Conservation (phyloP, 2,329 filamentous ascomycete species). For the Fusarium sp. region DNA sequence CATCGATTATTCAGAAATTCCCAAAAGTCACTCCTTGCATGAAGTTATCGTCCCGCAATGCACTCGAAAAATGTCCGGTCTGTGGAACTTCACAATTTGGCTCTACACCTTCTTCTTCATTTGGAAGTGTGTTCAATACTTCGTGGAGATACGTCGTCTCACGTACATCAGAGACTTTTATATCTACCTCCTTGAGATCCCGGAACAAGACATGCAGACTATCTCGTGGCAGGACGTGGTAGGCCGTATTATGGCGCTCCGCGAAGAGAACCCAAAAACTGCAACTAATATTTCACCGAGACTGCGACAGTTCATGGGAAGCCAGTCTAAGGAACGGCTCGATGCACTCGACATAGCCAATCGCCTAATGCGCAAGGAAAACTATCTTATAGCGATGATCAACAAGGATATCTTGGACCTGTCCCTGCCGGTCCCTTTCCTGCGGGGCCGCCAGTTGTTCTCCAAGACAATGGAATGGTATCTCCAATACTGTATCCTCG, state of each 20-base stretch:
- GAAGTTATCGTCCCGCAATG: conserved; percentile 77
- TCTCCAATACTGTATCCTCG: conserved; percentile 87
- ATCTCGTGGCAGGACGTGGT: conserved; percentile 95
- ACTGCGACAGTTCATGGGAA: conserved; percentile 72
- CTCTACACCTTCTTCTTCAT: conserved; percentile 87
- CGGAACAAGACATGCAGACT: conserved; percentile 87
- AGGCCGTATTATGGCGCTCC: conserved; percentile 82
- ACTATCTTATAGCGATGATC: conserved; percentile 95
- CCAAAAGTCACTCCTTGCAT: conserved; percentile 67
- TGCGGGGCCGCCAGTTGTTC: conserved; percentile 83
- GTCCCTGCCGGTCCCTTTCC: conserved; percentile 84
- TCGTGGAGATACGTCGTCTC: conserved; percentile 78
- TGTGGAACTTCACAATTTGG: conserved; percentile 85
- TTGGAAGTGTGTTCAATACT: conserved; percentile 79
- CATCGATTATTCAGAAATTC: conserved; percentile 82
- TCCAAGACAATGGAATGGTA: conserved; percentile 94
- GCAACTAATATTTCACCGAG: conserved; percentile 64
- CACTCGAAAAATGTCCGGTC: conserved; percentile 77
- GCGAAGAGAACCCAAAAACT: conserved; percentile 89
- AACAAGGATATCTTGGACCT: conserved; percentile 96
- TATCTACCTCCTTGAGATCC: conserved; percentile 82
- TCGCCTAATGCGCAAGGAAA: conserved; percentile 93
- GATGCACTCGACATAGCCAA: conserved; percentile 98
- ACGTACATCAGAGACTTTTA: conserved; percentile 87
- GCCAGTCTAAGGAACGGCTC: conserved; percentile 90